Base-by-base conservation (phyloP, 257 asterid species). In the Thymus mandschuricus region DNA sequence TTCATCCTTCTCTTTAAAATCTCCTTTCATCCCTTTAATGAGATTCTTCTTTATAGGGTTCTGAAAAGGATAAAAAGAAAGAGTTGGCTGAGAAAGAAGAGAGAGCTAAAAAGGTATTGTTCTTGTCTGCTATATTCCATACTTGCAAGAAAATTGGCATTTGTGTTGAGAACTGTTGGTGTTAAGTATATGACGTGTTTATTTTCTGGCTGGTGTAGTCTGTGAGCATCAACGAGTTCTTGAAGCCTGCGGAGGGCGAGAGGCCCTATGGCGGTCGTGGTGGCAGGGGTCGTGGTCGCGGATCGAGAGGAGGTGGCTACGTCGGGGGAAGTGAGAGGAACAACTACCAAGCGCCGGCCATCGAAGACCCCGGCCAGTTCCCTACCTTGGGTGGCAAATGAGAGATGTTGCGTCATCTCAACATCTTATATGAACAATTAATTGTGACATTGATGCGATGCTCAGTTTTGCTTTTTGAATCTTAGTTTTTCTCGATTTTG, bases 351-450 rank as follows among this genome's bases (percentile, higher is more conserved):
- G 93, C 92, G 64, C 96, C 90, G 28, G 75, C 89, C 49, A 89
- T 89, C 70, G 96, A 80, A 77, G 98, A 92, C 80, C 92, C 81
- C 2, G 89, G 90, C 43, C 96, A 89, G 79, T 89, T 92, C 88
- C 96, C 94, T 4, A 82, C 86, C 65, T 81, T 92, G 75, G 90
- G 93, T 64, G 89, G 87, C 81, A 92, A 88, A 78, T 92, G 88
- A 87, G 79, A 38, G 41, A 62, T 11, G 72, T 50, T 13, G 21
- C 21, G 0, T 13, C 56, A 64, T 27, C 21, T 50, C 41, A 38
- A 46, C 74, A 49, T 69, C 38, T 35, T 15, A 30, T 58, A 40
- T 64, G 71, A 68, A 75, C 77, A 48, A 51, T 69, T 46, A 43
- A 64, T 77, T 64, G 44, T 21, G 70, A 43, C 75, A 61, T 62